Conservation (phyloP, 768 basidiomycete species). For the Kwoniella europaea region DNA sequence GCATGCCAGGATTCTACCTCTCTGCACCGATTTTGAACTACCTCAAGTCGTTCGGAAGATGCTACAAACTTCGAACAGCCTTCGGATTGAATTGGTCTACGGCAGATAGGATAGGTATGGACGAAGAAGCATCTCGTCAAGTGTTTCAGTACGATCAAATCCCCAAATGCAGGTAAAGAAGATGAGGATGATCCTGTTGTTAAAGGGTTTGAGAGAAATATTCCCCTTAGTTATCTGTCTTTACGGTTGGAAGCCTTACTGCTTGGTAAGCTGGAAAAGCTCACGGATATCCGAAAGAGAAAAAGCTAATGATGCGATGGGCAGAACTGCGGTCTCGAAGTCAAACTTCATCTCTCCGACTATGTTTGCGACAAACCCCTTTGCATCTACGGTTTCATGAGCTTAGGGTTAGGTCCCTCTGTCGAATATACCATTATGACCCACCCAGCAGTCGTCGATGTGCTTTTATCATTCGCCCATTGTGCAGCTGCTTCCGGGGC, state of each 20-base stretch:
- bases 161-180: constrained; percentile 8
- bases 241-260: too few relatives aligned
- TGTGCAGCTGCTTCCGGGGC: too few relatives aligned
- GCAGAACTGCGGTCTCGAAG: too few relatives aligned
- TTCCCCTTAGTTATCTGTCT: too few relatives aligned
- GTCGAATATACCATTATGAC: too few relatives aligned
- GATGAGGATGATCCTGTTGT: constrained; percentile 33
- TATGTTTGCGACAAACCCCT: too few relatives aligned
- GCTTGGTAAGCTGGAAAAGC: constrained; percentile 25
- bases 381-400: too few relatives aligned
- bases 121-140: constrained; percentile 21
- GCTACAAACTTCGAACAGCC: constrained; percentile 32
- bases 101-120: constrained; percentile 33
- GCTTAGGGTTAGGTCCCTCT: too few relatives aligned
- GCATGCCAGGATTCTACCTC: constrained; percentile 30
- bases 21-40: constrained; percentile 28
- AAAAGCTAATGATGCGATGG: background rate
- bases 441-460: too few relatives aligned
- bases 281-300: background rate
- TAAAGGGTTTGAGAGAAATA: constrained; percentile 30
- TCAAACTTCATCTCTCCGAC: too few relatives aligned
- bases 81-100: constrained; percentile 30
- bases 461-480: too few relatives aligned
- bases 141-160: constrained; percentile 17
- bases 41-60: constrained; percentile 34